phyloP scores from a whole-genome alignment of 768 basidiomycete species.

The Multifurca ochricompacta region DNA sequence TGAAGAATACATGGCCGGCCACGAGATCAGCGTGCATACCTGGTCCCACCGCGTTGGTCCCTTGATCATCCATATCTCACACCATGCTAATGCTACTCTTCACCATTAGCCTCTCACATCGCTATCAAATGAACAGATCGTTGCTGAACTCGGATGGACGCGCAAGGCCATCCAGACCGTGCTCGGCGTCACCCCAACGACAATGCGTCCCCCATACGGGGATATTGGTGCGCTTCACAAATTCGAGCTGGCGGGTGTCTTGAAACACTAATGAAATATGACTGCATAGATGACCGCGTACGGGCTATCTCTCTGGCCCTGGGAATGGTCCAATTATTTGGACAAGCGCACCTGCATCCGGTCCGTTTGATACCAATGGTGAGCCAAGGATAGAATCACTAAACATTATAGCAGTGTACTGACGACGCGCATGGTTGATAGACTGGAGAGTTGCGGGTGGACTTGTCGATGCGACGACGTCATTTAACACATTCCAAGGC shows the following conservation, averaged over 20 bases:
- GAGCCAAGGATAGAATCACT: slow-evolving; percentile 11
- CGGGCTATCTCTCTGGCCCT: slow-evolving; percentile 85
- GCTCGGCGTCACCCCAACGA: slow-evolving; percentile 67
- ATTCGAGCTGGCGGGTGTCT: neutral
- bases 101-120: slow-evolving; percentile 49
- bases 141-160: slow-evolving; percentile 92
- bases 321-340: slow-evolving; percentile 92
- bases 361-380: slow-evolving; percentile 70
- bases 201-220: slow-evolving; percentile 77
- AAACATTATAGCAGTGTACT: neutral
- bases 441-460: slow-evolving; percentile 90
- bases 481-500: slow-evolving; percentile 58
- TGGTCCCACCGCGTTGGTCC: slow-evolving; percentile 72
- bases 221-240: slow-evolving; percentile 48
- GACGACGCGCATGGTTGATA: slow-evolving; percentile 20
- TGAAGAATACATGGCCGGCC: slow-evolving; percentile 72
- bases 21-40: slow-evolving; percentile 81
- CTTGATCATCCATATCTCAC: slow-evolving; percentile 17
- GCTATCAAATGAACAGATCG: slow-evolving; percentile 73
- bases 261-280: slow-evolving; percentile 4
- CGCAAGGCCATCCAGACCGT: slow-evolving; percentile 74
- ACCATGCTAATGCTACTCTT: slow-evolving; percentile 23
- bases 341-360: slow-evolving; percentile 54
- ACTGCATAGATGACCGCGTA: slow-evolving; percentile 71
- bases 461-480: slow-evolving; percentile 52